Percentiles rank a stretch among this genome's conserved stretches.
Conservation (phyloP, 2,329 filamentous ascomycete species). For the Fusarium abutilonis region DNA sequence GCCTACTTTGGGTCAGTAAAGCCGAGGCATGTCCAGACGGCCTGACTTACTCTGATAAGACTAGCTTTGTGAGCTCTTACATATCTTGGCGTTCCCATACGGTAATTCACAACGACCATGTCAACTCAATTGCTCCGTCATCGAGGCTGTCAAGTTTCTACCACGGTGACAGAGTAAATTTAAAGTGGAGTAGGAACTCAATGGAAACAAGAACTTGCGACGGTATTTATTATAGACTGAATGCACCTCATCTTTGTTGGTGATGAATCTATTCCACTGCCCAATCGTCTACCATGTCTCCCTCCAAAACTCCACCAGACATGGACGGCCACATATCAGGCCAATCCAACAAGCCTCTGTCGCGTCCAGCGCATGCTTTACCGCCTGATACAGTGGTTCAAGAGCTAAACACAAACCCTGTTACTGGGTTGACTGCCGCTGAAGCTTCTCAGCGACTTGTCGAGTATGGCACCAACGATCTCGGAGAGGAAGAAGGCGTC, state of each 20-base stretch:
- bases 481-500: slow-evolving; percentile 69
- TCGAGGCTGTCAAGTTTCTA: background rate
- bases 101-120: background rate
- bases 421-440: slow-evolving; percentile 64
- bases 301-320: background rate
- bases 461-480: slow-evolving; percentile 69
- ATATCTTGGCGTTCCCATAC: background rate
- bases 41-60: background rate
- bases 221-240: background rate
- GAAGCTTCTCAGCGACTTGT: slow-evolving; percentile 65
- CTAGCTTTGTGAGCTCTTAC: background rate
- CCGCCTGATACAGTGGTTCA: slow-evolving; percentile 60
- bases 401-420: slow-evolving; percentile 64
- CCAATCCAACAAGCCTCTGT: slow-evolving; percentile 62
- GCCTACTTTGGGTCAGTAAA: background rate
- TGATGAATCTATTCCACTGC: background rate
- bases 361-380: slow-evolving; percentile 71
- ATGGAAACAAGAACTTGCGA: background rate
- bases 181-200: background rate
- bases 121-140: background rate
- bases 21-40: background rate
- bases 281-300: slow-evolving; percentile 6
- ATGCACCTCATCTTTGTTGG: background rate
- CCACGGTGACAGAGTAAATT: background rate
- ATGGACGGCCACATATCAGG: slow-evolving; percentile 48